Conservation (phyloP, 306 rosid species). For the Cicer arietinum region DNA sequence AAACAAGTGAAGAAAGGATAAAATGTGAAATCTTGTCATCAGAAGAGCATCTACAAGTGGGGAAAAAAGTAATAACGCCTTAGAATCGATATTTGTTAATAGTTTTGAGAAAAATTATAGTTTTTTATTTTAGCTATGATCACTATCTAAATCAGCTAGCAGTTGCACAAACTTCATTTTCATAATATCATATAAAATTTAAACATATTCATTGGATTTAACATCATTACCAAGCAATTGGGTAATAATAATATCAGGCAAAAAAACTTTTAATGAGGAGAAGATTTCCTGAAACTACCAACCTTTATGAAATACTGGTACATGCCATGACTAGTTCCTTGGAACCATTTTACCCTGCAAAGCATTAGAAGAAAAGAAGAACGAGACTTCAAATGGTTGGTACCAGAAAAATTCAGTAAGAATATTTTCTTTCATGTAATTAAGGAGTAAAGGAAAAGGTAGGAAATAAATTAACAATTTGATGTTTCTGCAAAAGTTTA, state of each 20-base stretch:
- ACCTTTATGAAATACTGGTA: slow-evolving; percentile 96
- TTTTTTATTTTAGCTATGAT: slow-evolving; percentile 14
- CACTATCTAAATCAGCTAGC: slow-evolving; percentile 11
- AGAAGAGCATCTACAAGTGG: not conserved
- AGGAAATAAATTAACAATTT: slow-evolving; percentile 6
- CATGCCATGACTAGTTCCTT: slow-evolving; percentile 62
- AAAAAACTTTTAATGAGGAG: slow-evolving; percentile 21
- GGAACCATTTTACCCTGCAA: slow-evolving; percentile 80
- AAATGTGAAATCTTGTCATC: not conserved
- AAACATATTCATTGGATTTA: not conserved
- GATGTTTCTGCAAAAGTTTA: not conserved
- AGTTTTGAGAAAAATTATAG: slow-evolving; percentile 12
- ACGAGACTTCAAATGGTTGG: slow-evolving; percentile 28
- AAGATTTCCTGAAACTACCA: slow-evolving; percentile 41
- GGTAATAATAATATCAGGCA: slow-evolving; percentile 13
- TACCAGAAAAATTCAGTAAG: slow-evolving; percentile 15
- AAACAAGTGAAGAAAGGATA: not conserved
- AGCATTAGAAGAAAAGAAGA: slow-evolving; percentile 33
- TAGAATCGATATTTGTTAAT: not conserved
- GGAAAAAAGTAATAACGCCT: slow-evolving; percentile 9
- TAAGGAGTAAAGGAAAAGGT: slow-evolving; percentile 1
- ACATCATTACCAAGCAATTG: slow-evolving; percentile 40
- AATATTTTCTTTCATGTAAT: not conserved
- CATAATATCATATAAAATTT: not conserved
- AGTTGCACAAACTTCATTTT: not conserved